Base-by-base conservation (phyloP, 768 basidiomycete species). In the Austroboletus eburneus region DNA sequence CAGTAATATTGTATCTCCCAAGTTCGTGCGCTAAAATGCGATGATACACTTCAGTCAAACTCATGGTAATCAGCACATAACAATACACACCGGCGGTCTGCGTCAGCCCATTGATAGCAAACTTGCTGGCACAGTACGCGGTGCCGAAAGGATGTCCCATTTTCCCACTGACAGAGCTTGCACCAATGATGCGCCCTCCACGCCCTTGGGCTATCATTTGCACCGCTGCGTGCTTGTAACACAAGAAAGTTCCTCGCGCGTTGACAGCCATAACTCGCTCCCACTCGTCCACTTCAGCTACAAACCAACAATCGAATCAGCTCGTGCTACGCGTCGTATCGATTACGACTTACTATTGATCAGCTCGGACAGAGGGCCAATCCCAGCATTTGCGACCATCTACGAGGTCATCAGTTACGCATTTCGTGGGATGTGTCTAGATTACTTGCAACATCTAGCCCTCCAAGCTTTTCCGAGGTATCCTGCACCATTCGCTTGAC, bases 181-280 rank as follows among this genome's bases (percentile, higher is more conserved):
- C 63, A 1, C 83, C 76, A 22, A 83, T 72, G 48, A 85, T 78
- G 16, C 76, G 69, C 1, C 82, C 79, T 14, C 79, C 74, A 5
- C 62, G 65, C 1, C 74, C 72, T 63, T 78, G 77, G 9, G 56
- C 46, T 9, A 81, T 70, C 84, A 85, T 85, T 54, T 78, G 75
- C 42, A 66, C 67, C 16, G 78, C 81, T 2, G 81, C 84, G 48
- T 82, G 71, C 43, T 83, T 79, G 37, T 83, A 84, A 57, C 79
- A 83, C 49, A 79, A 71, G 65, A 78, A 82, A 2, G 72, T 65
- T 30, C 81, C 81, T 43, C 77, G 73, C 49, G 74, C 68, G 54
- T 85, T 85, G 54, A 83, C 65, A 5, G 70, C 65, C 49, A 76
- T 64, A 7, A 65, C 33, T 56, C 56, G 62, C 56, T 81, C 70